Conservation (phyloP, 1,284 basidiomycete genomes). For the Cryptococcus wingfieldii region DNA sequence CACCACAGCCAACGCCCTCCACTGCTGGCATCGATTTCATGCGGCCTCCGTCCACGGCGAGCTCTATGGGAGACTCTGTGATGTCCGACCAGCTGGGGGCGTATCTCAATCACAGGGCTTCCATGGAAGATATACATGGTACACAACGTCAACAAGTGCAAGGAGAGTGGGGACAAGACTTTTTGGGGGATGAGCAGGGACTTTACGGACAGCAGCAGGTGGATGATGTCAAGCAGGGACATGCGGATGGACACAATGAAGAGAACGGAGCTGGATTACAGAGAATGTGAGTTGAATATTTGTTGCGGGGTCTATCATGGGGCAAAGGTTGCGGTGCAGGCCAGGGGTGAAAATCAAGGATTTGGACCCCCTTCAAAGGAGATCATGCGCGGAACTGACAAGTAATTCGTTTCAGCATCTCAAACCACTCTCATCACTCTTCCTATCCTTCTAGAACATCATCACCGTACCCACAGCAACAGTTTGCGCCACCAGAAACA, state of each 20-base stretch:
- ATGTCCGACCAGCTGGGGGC: constrained; percentile 14
- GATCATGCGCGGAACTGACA: neutral
- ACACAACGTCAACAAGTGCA: neutral
- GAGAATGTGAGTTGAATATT: constrained; percentile 33
- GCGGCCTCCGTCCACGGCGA: constrained; percentile 5
- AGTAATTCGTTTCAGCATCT: constrained; percentile 20
- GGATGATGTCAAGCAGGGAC: constrained; percentile 10
- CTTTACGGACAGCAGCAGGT: constrained; percentile 5
- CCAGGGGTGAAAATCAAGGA: too few species aligned
- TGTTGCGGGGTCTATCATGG: neutral
- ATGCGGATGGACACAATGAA: neutral
- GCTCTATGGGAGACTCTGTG: constrained; percentile 8
- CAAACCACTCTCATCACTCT: constrained; percentile 25
- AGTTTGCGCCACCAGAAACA: neutral
- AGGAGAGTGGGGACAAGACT: constrained; percentile 12
- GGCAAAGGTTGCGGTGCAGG: too few species aligned
- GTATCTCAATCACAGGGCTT: constrained; percentile 1
- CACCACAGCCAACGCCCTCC: constrained; percentile 6
- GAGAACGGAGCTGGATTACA: constrained; percentile 14
- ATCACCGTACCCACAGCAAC: constrained; percentile 11
- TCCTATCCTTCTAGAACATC: constrained; percentile 5
- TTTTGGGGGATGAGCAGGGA: constrained; percentile 4
- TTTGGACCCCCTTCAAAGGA: too few species aligned
- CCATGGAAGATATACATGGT: neutral
- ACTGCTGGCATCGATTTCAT: constrained; percentile 8